phyloP scores from a whole-genome alignment of 768 basidiomycete species.

The Phylloporus sp. region DNA sequence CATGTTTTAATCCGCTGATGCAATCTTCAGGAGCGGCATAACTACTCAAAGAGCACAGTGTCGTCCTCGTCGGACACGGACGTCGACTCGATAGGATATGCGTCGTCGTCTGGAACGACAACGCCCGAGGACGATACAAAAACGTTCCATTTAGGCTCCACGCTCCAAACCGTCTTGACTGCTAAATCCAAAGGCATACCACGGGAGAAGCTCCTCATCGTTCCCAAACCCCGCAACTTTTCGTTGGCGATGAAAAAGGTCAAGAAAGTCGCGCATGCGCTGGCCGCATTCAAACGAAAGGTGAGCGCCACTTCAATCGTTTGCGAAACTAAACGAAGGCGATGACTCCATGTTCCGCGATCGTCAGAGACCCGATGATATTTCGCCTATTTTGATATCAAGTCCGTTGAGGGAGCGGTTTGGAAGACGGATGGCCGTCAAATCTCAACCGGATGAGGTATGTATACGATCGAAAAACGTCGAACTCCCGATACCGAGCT shows the following conservation, averaged over 20 bases:
- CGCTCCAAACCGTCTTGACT: conserved; percentile 2
- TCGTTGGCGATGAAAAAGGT: conserved; percentile 21
- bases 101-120: conserved; percentile 29
- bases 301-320: conserved; percentile 3
- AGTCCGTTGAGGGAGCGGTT: conserved; percentile 29
- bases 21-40: conserved; percentile 1
- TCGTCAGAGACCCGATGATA: conserved; percentile 21
- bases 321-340: not conserved
- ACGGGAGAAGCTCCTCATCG: conserved; percentile 5
- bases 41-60: conserved; percentile 5
- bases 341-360: not conserved
- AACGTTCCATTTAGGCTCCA: conserved; percentile 18
- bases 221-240: conserved; percentile 13
- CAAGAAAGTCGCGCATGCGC: conserved; percentile 16
- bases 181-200: conserved; percentile 1
- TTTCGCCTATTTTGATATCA: conserved; percentile 18
- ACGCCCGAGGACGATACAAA: conserved; percentile 28
- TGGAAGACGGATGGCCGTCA: conserved; percentile 26
- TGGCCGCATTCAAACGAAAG: conserved; percentile 25
- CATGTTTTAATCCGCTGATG: not conserved
- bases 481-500: not conserved
- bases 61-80: conserved; percentile 23
- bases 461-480: not conserved
- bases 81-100: conserved; percentile 15
- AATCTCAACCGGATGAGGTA: conserved; percentile 25